phyloP scores from a whole-genome alignment of 1,284 basidiomycete genomes.

The Violaceomyces palustris region DNA sequence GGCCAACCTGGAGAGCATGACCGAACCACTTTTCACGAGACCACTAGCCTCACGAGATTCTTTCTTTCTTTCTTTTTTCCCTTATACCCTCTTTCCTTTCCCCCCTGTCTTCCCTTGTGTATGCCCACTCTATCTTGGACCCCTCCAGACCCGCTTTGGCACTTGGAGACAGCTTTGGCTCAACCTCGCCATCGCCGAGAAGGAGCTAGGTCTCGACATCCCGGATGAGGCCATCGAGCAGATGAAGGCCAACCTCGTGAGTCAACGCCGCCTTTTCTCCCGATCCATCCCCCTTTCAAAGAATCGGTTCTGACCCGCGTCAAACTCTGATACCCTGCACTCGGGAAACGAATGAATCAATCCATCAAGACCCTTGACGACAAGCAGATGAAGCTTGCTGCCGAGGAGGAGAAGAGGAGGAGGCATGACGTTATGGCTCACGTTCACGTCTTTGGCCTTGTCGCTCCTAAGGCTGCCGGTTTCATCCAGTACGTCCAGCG shows the following conservation, averaged over 20 bases:
- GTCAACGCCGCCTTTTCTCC: constrained; percentile 50
- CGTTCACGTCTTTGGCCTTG: constrained; percentile 90
- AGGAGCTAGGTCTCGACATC: constrained; percentile 87
- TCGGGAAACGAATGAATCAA: background rate
- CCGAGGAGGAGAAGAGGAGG: constrained; percentile 90
- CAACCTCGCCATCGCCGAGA: constrained; percentile 91
- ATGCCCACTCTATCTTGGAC: background rate
- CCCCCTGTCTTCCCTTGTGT: too few species aligned
- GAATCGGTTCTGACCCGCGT: background rate
- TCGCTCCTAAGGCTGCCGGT: constrained; percentile 89
- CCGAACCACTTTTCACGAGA: too few species aligned
- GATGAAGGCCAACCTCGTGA: constrained; percentile 84
- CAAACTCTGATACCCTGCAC: background rate
- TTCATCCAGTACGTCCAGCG: too few species aligned
- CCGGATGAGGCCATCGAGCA: constrained; percentile 84
- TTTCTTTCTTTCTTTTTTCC: too few species aligned
- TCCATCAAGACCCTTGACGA: constrained; percentile 73
- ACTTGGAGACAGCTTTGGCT: constrained; percentile 98
- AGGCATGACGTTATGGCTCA: constrained; percentile 99
- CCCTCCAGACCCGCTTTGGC: constrained; percentile 76
- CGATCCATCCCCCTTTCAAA: background rate
- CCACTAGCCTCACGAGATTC: too few species aligned
- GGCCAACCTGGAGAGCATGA: too few species aligned
- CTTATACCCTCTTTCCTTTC: too few species aligned
- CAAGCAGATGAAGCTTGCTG: constrained; percentile 85